phyloP scores from a whole-genome alignment of 2,329 filamentous ascomycete genomes.

The Xylariales sp. region DNA sequence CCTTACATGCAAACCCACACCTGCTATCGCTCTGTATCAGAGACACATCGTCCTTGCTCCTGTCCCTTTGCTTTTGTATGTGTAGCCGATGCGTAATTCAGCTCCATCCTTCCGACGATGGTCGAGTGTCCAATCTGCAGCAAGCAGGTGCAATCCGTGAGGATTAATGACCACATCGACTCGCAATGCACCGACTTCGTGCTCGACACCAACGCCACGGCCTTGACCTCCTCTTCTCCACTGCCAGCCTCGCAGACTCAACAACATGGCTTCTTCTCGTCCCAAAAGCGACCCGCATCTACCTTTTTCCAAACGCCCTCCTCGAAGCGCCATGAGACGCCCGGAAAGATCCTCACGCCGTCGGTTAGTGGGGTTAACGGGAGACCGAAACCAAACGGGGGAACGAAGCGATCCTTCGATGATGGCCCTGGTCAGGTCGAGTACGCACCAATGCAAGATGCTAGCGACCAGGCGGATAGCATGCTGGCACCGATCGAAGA shows the following conservation, averaged over 20 bases:
- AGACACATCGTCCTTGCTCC: too few relatives aligned
- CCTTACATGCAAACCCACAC: too few relatives aligned
- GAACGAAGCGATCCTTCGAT: conserved; percentile 49
- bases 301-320: conserved; percentile 60
- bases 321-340: conserved; percentile 46
- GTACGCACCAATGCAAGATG: conserved; percentile 17
- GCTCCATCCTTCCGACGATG: too few relatives aligned
- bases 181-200: conserved; percentile 70
- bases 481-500: conserved; percentile 16
- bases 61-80: too few relatives aligned
- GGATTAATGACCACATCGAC: conserved; percentile 91
- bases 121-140: conserved; percentile 82
- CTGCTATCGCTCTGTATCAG: too few relatives aligned
- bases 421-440: conserved; percentile 43
- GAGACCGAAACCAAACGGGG: conserved; percentile 26
- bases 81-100: too few relatives aligned
- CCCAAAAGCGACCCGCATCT: conserved; percentile 51
- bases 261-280: conserved; percentile 26
- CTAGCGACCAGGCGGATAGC: conserved; percentile 17
- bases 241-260: conserved; percentile 29
- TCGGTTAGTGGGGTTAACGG: conserved; percentile 25
- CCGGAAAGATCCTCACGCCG: conserved; percentile 26
- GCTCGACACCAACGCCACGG: conserved; percentile 40
- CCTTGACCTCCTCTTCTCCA: conserved; percentile 22
- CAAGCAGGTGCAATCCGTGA: conserved; percentile 63